Conservation (phyloP, 2,329 filamentous ascomycete species). For the Emmonsiellopsis sp. region DNA sequence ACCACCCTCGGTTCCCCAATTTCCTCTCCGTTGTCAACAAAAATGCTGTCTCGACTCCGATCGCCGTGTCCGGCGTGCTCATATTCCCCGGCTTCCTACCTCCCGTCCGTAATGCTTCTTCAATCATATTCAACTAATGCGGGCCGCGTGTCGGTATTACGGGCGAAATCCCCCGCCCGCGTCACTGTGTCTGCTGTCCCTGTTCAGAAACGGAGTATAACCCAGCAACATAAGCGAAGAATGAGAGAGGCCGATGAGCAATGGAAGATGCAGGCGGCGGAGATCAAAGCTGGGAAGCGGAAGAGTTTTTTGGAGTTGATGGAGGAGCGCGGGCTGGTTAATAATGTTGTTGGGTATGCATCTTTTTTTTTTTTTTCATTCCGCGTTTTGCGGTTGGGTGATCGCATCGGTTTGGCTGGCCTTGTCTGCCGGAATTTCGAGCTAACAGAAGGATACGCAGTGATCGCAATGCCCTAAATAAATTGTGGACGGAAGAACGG, state of each 20-base stretch:
- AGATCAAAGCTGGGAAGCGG: conserved; percentile 35
- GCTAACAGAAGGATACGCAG: conserved; percentile 15
- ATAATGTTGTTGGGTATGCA: conserved; percentile 40
- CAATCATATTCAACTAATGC: not conserved
- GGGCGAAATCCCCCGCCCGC: not conserved
- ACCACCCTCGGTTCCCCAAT: not conserved
- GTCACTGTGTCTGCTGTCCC: not conserved
- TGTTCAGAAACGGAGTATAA: conserved; percentile 25
- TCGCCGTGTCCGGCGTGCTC: not conserved
- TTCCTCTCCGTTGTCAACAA: not conserved
- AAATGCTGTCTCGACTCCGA: not conserved
- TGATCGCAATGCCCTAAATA: conserved; percentile 34
- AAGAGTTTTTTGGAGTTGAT: conserved; percentile 36
- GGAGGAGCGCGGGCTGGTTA: conserved; percentile 38
- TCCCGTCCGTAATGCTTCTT: not conserved
- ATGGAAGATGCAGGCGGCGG: conserved; percentile 32
- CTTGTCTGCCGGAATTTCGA: not conserved
- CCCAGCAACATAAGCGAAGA: conserved; percentile 26
- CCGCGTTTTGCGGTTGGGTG: no score
- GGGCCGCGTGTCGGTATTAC: not conserved
- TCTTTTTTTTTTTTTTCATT: not conserved
- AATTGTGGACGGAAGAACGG: conserved; percentile 36
- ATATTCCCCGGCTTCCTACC: not conserved
- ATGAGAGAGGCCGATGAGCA: conserved; percentile 31
- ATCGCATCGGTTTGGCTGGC: no score